These are phyloP conservation scores for Panicum hallii DNA, from an alignment of 202 grass and related monocot genomes.

Conservation along the genomic window DNA sequence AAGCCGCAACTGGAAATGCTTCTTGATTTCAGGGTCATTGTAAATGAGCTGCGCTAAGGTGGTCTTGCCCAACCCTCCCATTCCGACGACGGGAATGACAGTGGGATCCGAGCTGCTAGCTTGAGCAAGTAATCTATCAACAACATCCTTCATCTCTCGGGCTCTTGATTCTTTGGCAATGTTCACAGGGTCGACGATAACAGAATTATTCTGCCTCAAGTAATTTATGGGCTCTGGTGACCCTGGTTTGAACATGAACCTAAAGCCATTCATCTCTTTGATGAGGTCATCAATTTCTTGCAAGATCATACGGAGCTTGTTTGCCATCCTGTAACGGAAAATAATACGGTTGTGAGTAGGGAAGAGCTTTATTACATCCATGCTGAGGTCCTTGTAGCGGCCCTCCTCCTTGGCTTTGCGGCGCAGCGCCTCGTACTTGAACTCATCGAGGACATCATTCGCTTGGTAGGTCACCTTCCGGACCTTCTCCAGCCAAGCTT, in stretches of 20 bases:
- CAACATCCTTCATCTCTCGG: not conserved
- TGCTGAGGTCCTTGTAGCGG: not conserved
- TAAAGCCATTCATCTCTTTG: not conserved
- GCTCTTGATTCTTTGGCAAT: not conserved
- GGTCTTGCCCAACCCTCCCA: slow-evolving; percentile 11
- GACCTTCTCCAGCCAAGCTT: not conserved
- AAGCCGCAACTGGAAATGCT: slow-evolving; percentile 5
- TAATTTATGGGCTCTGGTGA: not conserved
- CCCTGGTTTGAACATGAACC: not conserved
- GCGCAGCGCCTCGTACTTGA: not conserved
- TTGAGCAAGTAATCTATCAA: not conserved
- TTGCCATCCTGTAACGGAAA: slow-evolving; percentile 22
- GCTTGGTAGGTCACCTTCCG: not conserved
- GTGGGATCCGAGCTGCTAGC: too few relatives aligned
- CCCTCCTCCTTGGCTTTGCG: not conserved
- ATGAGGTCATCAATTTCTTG: not conserved
- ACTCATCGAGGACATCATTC: not conserved
- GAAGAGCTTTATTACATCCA: not conserved
- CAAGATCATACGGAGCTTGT: not conserved
- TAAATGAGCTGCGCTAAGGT: slow-evolving; percentile 38
- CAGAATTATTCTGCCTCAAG: too few relatives aligned
- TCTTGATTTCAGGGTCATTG: not conserved
- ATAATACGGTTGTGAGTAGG: slow-evolving; percentile 1
- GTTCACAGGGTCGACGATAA: too few relatives aligned
- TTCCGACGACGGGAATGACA: not conserved